Evolutionary conservation across 768 basidiomycete species (phyloP), one percentile per base, ranked within the genome.

Genomic region (Rhodotorula kratochvilovae): DNA sequence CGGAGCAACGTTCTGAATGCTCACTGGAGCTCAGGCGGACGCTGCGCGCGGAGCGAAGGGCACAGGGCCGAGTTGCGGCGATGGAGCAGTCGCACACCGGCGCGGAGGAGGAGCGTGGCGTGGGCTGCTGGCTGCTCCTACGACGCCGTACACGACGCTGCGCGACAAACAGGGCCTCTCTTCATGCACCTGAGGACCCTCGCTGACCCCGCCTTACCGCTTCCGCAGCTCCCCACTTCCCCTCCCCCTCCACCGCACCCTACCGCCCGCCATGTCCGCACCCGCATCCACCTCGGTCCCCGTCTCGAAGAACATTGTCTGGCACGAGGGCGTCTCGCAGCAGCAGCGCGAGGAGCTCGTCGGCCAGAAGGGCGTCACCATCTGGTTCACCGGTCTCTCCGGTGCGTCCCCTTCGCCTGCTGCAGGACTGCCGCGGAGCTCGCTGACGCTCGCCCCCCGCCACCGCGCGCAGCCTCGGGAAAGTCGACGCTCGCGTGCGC

Each of bases 401-500:
- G 76, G 78, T 75, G 13, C 25, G 68, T 50, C 27, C 27, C 33
- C 39, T 21, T 23, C 29, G 21, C 39, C 31, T 35, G 11, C 7
- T n/a, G n/a, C n/a, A n/a, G n/a, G n/a, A 15, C 19, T 48, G 2
- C 46, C 12, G 17, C 6, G 2, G 45, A 4, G n/a, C 51, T 2
- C 33, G 29, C 25, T 54, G n/a, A 29, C 19, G 5, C 51, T 16
- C 13, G n/a, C 0, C 12, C 25, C n/a, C n/a, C n/a, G n/a, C 12
- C 23, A 6, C 48, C 10, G 21, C 29, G 11, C 23, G 54, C 61
- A 74, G 76, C 73, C 2, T 78, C 78, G 25, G 78, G 78, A 50
- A 79, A 98, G 92, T 97, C 93, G 12, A 98, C 95, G 36, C 91
- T 99, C 76, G 96, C 91, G 11, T 95, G 92, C 77, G 96, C 96